Conservation (phyloP, 2,329 filamentous ascomycete genomes). For the Stemphylium vesicarium region DNA sequence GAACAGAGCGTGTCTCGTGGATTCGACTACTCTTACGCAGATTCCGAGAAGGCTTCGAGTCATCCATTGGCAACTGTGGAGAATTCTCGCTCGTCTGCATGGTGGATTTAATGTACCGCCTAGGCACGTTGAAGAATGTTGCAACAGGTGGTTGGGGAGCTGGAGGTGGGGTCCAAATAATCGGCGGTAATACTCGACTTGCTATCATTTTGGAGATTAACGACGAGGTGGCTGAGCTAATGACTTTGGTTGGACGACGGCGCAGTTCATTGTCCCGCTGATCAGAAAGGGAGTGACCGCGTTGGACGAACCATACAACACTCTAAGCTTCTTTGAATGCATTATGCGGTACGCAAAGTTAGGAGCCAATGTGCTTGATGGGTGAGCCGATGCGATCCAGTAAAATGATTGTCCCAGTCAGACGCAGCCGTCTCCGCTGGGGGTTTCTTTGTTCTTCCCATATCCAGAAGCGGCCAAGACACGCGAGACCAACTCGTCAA, state of each 20-base stretch:
- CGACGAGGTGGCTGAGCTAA: constrained; percentile 36
- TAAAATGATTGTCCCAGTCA: constrained; percentile 47
- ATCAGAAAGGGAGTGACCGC: constrained; percentile 32
- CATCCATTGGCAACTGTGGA: constrained; percentile 26
- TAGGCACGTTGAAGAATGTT: constrained; percentile 44
- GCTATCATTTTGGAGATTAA: constrained; percentile 41
- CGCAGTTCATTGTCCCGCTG: constrained; percentile 44
- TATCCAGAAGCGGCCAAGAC: constrained; percentile 44
- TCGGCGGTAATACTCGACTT: constrained; percentile 43
- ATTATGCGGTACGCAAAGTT: constrained; percentile 34
- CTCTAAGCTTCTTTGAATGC: constrained; percentile 42
- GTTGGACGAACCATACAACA: constrained; percentile 30
- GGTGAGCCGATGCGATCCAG: constrained; percentile 29
- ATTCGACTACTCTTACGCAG: constrained; percentile 40
- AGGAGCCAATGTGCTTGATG: constrained; percentile 28
- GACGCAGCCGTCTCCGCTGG: constrained; percentile 39
- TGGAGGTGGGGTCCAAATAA: constrained; percentile 29
- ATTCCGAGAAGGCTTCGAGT: constrained; percentile 26
- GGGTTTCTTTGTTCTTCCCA: constrained; percentile 46
- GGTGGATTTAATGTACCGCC: constrained; percentile 44
- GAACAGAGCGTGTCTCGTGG: constrained; percentile 32
- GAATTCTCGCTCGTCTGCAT: constrained; percentile 35
- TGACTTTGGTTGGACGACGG: constrained; percentile 38
- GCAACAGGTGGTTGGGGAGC: constrained; percentile 33
- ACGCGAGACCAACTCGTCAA: constrained; percentile 31